Evolutionary conservation across 768 basidiomycete genomes (phyloP).

Genomic region (Guyanaporus albipodus): DNA sequence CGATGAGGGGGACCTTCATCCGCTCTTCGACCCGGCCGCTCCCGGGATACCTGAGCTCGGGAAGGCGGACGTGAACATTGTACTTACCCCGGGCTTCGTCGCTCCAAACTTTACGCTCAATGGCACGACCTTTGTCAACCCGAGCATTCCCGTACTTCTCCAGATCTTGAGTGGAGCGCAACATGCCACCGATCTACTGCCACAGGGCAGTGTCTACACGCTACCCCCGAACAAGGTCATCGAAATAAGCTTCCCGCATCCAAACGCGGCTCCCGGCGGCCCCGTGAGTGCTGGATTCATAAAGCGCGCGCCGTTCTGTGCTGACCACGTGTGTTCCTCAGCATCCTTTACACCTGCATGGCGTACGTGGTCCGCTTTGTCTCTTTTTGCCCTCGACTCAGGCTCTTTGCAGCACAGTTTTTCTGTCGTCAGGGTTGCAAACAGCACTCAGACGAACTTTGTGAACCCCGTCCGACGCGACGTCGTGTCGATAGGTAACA

Average conservation of each 20-base stretch:
- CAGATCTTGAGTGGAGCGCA: conserved; percentile 41
- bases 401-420: conserved; percentile 28
- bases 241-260: conserved; percentile 42
- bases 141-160: conserved; percentile 35
- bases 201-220: conserved; percentile 41
- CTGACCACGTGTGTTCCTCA: conserved; percentile 5
- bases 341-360: conserved; percentile 40
- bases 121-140: conserved; percentile 16
- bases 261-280: conserved; percentile 19
- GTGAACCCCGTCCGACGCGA: conserved; percentile 35
- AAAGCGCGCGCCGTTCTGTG: too few species aligned
- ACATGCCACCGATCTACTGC: conserved; percentile 43
- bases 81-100: neutral
- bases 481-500: conserved; percentile 20
- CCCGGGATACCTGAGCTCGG: neutral
- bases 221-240: conserved; percentile 43
- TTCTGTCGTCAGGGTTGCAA: conserved; percentile 31
- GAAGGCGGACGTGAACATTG: conserved; percentile 1
- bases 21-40: neutral
- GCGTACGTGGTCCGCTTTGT: conserved; percentile 24
- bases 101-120: neutral
- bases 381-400: neutral
- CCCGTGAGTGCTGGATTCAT: conserved; percentile 20
- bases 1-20: neutral
- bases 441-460: conserved; percentile 28